Percentiles rank a stretch among this genome's conserved stretches.
Conservation (phyloP, 805 yeast species). For the Kazachstania africana region DNA sequence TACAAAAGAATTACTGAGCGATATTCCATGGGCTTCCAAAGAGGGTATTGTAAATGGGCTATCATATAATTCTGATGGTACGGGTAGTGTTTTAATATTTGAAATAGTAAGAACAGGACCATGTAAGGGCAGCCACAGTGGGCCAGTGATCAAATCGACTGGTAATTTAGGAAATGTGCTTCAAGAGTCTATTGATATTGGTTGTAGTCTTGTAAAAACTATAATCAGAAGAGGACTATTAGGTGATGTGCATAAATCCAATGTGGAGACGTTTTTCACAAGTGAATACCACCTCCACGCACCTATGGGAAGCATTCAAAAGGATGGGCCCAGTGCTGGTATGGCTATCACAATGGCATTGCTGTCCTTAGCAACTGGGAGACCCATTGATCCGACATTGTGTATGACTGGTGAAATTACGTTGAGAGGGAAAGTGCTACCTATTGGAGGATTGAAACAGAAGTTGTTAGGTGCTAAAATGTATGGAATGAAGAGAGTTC, state of each 20-base stretch:
- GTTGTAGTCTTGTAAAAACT: conserved; percentile 81
- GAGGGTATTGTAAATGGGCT: too few species aligned
- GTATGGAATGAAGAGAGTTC: conserved; percentile 75
- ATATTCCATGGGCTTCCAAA: too few species aligned
- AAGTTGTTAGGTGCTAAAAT: conserved; percentile 90
- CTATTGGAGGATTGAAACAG: conserved; percentile 81
- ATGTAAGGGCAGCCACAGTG: too few species aligned
- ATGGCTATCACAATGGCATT: conserved; percentile 78
- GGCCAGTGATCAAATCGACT: too few species aligned
- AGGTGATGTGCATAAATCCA: conserved; percentile 20
- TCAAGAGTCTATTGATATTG: conserved; percentile 87
- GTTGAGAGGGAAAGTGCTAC: conserved; percentile 67
- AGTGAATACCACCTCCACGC: conserved; percentile 73
- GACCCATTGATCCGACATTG: conserved; percentile 47
- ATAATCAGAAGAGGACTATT: conserved; percentile 34
- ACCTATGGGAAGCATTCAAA: conserved; percentile 78
- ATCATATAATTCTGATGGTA: too few species aligned
- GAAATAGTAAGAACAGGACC: too few species aligned
- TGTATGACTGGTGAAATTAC: conserved; percentile 90
- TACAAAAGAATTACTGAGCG: too few species aligned
- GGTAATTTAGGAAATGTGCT: too few species aligned
- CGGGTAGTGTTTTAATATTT: too few species aligned
- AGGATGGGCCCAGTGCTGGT: conserved; percentile 49
- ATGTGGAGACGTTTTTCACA: conserved; percentile 66
- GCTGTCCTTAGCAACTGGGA: conserved; percentile 59